Percentiles rank a stretch among this genome's conserved stretches.
Conservation (phyloP, 106 monocot genomes). For the Hemerocallis citrina region DNA sequence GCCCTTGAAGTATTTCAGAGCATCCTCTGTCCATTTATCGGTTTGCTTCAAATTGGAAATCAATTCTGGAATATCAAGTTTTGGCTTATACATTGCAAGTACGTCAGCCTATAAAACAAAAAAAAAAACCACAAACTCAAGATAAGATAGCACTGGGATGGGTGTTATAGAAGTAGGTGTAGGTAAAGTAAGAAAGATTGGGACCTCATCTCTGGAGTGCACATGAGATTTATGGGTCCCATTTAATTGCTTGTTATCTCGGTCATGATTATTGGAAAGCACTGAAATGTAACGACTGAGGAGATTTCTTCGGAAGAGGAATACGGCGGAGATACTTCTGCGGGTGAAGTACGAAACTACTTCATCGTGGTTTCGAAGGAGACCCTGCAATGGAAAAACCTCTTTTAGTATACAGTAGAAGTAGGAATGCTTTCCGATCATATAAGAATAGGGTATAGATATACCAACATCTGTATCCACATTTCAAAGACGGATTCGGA, state of each 20-base stretch:
- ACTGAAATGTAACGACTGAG: slow-evolving; percentile 41
- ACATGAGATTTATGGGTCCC: slow-evolving; percentile 73
- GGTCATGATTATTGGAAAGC: slow-evolving; percentile 51
- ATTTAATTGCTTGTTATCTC: slow-evolving; percentile 41
- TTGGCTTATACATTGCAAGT: slow-evolving; percentile 43
- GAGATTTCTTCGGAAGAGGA: slow-evolving; percentile 32
- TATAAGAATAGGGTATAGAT: no score
- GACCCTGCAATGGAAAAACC: slow-evolving; percentile 29
- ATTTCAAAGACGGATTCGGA: no score
- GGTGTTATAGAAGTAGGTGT: background rate
- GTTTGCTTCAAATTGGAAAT: slow-evolving; percentile 25
- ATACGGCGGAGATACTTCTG: slow-evolving; percentile 47
- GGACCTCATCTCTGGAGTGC: slow-evolving; percentile 51
- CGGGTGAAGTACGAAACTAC: slow-evolving; percentile 57
- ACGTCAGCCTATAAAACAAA: slow-evolving; percentile 33
- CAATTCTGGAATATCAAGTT: slow-evolving; percentile 19
- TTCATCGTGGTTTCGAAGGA: slow-evolving; percentile 36
- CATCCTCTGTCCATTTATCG: slow-evolving; percentile 22
- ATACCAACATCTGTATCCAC: no score
- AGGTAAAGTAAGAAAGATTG: background rate
- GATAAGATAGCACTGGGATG: no score
- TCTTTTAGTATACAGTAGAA: no score
- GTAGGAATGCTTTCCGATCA: no score
- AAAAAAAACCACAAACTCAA: no score
- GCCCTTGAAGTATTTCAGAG: slow-evolving; percentile 35